Evolutionary conservation across 75 land plant genomes (phyloP), one percentile per base, ranked within the genome.

Genomic region (Sequoia sempervirens): DNA sequence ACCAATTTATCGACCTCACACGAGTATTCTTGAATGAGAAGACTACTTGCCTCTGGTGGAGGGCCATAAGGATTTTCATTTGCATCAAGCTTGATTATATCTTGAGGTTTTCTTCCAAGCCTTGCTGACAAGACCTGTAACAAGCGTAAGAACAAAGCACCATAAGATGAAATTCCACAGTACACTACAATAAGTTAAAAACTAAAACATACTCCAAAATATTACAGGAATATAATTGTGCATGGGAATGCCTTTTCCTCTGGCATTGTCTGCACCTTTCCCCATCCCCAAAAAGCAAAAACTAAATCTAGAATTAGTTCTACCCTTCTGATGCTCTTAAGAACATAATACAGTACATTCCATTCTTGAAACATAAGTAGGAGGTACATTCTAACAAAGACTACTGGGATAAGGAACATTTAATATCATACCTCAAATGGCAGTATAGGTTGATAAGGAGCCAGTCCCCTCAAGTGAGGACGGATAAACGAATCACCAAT

Each of bases 51-150:
- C 95, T 96, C 99, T 79, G 99, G 99, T 58, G 99, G 99, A 83
- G 99, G 99, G 26, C 99, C 99, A 87, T 98, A 98, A 12, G 97
- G 97, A 80, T 98, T 98, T 84, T 98, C 99, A 90, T 98, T 98
- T 45, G 99, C 99, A 92, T 98, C 99, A 30, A 98, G 88, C 84
- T 98, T 98, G 34, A 96, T 84, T 40, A 98, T 98, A 70, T 98
- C 99, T 85, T 96, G 91, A 36, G 99, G 99, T 80, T 91, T 91
- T 83, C 99, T 93, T 64, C 99, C 99, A 79, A 98, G 95, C 30
- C 92, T 88, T 46, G 92, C 86, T 34, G 99, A 98, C 87, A 98
- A 87, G 52, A 98, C 93, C 99, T 98, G 81, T 53, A 88, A 50
- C 34, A 43, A 3, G 12, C 64, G 54, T 80, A 47, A 80, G 40